These are phyloP conservation scores for Odonthalia washingtoniensis DNA, from an alignment of 31 red algal species.

Conservation along the genomic window DNA sequence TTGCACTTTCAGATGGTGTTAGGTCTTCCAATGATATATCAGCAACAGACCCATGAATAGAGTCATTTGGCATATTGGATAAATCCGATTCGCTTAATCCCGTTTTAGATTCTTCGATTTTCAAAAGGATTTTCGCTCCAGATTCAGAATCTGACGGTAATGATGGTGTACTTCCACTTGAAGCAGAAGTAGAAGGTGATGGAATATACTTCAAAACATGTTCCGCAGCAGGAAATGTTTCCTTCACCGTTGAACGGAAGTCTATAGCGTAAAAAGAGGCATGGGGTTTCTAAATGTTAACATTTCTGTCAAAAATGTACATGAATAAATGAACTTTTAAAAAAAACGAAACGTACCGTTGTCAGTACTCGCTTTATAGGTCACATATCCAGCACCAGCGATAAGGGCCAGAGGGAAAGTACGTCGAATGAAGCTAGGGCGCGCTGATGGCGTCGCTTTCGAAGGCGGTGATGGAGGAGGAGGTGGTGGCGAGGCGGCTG, in stretches of 20 bases:
- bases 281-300: background rate
- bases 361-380: conserved; percentile 27
- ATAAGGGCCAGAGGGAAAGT: background rate
- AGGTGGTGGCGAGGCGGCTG: background rate
- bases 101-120: background rate
- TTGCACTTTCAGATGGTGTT: background rate
- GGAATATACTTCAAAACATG: conserved; percentile 25
- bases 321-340: background rate
- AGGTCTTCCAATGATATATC: background rate
- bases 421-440: conserved; percentile 36
- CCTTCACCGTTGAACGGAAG: conserved; percentile 37
- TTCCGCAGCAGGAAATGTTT: conserved; percentile 41
- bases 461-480: conserved; percentile 19
- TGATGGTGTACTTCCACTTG: background rate
- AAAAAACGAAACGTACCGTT: conserved; percentile 36
- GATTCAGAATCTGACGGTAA: conserved; percentile 18
- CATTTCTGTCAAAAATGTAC: background rate
- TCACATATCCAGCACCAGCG: conserved; percentile 12
- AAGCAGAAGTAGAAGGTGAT: background rate
- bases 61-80: background rate
- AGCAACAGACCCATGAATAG: background rate
- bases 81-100: background rate
- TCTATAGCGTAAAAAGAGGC: background rate
- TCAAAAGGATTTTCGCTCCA: background rate
- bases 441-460: conserved; percentile 19